A percentile compares a stretch with the other conserved stretches of the same genome.
These are phyloP conservation scores for Aspergillus carlsbadensis DNA, from an alignment of 495 filamentous ascomycete species.

Conservation along the genomic window DNA sequence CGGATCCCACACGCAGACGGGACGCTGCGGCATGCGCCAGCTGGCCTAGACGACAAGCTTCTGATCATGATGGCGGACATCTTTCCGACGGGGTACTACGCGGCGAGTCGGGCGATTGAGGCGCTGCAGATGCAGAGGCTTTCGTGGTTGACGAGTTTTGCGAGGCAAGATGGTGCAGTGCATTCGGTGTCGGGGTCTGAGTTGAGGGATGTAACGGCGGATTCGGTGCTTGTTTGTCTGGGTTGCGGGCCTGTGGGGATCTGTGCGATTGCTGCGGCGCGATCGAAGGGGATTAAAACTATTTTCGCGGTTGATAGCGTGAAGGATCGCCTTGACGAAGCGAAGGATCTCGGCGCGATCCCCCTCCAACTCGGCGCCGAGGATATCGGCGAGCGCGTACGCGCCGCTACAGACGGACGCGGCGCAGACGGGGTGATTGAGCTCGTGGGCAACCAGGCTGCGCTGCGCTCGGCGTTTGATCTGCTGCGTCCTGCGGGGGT, in stretches of 20 bases:
- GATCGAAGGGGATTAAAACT: neutral
- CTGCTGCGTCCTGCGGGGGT: neutral
- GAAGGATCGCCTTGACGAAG: neutral
- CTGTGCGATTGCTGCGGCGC: neutral
- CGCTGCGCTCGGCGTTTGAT: neutral
- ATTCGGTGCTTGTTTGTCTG: neutral
- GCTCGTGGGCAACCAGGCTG: neutral
- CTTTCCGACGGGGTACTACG: neutral
- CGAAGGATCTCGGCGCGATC: neutral
- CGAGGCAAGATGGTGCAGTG: too few species aligned
- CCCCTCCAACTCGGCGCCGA: neutral
- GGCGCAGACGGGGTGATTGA: slow-evolving; percentile 3
- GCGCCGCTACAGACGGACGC: neutral
- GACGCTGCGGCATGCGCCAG: neutral
- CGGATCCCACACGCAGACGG: neutral
- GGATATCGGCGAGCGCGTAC: neutral
- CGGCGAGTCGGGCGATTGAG: neutral
- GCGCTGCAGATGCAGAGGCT: neutral
- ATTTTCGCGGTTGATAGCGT: slow-evolving; percentile 2
- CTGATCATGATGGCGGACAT: neutral
- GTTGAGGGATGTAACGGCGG: neutral
- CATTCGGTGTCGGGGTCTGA: too few species aligned
- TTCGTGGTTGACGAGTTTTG: too few species aligned
- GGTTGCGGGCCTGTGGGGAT: neutral
- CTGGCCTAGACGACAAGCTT: neutral